Conservation (phyloP, 192 early-diverging fungal genomes). For the Anaeromyces robustus region DNA sequence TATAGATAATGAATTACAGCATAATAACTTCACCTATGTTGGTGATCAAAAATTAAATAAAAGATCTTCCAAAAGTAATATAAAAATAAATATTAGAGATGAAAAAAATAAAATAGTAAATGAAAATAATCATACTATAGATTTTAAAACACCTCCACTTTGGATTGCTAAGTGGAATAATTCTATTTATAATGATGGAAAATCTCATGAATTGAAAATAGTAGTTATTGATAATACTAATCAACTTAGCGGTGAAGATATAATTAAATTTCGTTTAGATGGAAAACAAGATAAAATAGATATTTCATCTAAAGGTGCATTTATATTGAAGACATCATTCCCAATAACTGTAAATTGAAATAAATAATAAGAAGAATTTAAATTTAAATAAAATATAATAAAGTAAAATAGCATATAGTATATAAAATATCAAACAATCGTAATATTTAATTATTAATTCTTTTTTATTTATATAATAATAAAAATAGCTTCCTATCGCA, state of each 20-base stretch:
- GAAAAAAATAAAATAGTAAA: neutral
- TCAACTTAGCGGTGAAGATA: conserved; percentile 24
- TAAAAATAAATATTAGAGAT: conserved; percentile 11
- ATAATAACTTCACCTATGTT: conserved; percentile 18
- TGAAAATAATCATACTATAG: conserved; percentile 10
- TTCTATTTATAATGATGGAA: conserved; percentile 43
- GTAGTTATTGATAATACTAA: conserved; percentile 42
- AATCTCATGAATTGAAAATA: conserved; percentile 44
- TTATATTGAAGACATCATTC: neutral
- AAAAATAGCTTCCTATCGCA: neutral
- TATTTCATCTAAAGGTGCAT: neutral
- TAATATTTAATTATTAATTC: neutral
- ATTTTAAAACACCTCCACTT: conserved; percentile 37
- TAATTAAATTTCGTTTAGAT: conserved; percentile 52
- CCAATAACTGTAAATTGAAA: neutral
- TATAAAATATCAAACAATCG: neutral
- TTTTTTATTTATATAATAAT: no score
- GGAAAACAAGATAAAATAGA: conserved; percentile 11
- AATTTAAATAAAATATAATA: no score
- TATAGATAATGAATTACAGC: conserved; percentile 31
- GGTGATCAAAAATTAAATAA: neutral
- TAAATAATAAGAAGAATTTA: no score
- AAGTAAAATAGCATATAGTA: no score
- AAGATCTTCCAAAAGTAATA: neutral
- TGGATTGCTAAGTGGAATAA: conserved; percentile 63